phyloP scores from a whole-genome alignment of 306 rosid species.

The Astragalus membranaceus region DNA sequence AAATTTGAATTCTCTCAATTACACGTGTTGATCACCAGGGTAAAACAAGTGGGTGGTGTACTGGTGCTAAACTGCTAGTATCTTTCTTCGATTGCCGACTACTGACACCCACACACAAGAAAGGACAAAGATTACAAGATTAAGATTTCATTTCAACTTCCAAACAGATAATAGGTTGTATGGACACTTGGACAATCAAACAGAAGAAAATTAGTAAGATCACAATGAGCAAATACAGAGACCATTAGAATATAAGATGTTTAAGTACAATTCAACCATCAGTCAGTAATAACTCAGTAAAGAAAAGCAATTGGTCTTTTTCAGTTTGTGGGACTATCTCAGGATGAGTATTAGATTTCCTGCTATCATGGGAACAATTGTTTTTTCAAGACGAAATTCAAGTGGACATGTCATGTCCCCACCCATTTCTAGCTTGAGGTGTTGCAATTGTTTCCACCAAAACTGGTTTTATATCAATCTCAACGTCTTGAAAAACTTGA shows the following conservation, averaged over 20 bases:
- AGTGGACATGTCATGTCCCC: slow-evolving; percentile 1
- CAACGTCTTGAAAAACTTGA: not conserved
- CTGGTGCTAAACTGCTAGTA: not conserved
- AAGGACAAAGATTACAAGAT: not conserved
- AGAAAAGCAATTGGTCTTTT: not conserved
- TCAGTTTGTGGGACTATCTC: not conserved
- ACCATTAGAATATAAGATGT: not conserved
- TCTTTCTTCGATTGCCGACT: not conserved
- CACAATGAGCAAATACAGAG: not conserved
- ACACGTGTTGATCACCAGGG: not conserved
- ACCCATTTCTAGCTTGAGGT: not conserved
- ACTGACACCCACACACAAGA: not conserved
- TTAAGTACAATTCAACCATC: not conserved
- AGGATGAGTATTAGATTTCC: not conserved
- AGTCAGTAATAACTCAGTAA: too few relatives aligned
- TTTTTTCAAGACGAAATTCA: not conserved
- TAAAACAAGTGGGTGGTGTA: not conserved
- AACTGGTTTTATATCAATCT: not conserved
- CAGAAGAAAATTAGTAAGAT: not conserved
- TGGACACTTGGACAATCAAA: not conserved
- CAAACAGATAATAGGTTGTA: not conserved
- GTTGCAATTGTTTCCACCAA: not conserved
- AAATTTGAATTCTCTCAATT: not conserved
- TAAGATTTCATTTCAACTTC: not conserved
- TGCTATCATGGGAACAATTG: not conserved